Percentiles rank a stretch among this genome's conserved stretches.
These are phyloP conservation scores for Leccinum arenicola DNA, from an alignment of 768 basidiomycete species.

Conservation along the genomic window DNA sequence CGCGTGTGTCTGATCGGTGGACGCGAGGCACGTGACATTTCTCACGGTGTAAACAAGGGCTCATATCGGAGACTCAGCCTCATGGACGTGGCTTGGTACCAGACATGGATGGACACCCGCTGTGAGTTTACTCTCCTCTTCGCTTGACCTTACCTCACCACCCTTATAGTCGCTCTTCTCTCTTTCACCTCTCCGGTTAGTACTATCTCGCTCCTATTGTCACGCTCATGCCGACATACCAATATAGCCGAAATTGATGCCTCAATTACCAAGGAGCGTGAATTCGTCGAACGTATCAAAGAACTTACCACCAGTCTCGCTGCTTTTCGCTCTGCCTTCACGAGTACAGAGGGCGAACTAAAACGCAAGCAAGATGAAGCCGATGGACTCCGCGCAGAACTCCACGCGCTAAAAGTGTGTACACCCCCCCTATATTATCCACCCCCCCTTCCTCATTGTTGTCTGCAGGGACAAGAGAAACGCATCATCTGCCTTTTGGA, in stretches of 20 bases:
- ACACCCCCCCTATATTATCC: neutral
- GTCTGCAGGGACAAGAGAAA: conserved; percentile 26
- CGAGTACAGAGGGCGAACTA: conserved; percentile 19
- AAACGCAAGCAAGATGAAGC: conserved; percentile 14
- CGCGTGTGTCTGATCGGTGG: conserved; percentile 25
- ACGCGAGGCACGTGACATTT: conserved; percentile 31
- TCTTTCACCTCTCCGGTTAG: conserved; percentile 9
- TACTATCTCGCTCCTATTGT: neutral
- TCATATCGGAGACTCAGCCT: neutral
- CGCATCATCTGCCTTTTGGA: conserved; percentile 53
- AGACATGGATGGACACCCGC: conserved; percentile 19
- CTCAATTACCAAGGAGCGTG: conserved; percentile 23
- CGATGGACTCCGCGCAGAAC: conserved; percentile 22
- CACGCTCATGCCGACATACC: neutral
- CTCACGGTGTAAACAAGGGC: conserved; percentile 17
- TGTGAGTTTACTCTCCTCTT: conserved; percentile 3
- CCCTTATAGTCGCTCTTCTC: neutral
- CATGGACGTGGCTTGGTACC: neutral
- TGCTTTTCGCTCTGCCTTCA: conserved; percentile 29
- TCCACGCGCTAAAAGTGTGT: conserved; percentile 27
- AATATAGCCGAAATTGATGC: conserved; percentile 31
- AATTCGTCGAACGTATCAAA: conserved; percentile 16
- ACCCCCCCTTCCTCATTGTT: neutral
- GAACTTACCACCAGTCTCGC: conserved; percentile 24
- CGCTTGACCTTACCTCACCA: neutral